Evolutionary conservation across 2,329 filamentous ascomycete genomes (phyloP), one percentile per base, ranked within the genome.

Genomic region (Zalaria sp.): DNA sequence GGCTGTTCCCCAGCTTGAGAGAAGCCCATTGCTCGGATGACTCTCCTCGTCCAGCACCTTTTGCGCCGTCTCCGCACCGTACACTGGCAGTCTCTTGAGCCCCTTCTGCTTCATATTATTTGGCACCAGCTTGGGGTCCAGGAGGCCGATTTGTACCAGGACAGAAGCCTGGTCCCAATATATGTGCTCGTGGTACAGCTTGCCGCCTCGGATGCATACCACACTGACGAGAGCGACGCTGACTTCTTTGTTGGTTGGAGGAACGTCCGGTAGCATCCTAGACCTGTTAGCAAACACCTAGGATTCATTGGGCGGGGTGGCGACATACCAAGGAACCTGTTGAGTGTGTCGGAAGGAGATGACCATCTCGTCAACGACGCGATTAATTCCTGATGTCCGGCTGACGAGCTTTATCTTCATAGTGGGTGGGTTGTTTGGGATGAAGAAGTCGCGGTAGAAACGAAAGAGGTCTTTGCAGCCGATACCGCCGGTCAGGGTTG

Each of bases 91-190:
- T 38, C 55, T 47, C 47, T 65, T 60, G 37, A 66, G 42, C 4
- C 65, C 64, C 34, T 70, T 58, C 27, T 53, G 52, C 43, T 58
- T 61, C 44, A 65, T 51, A 7, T 49, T 51, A 38, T 64, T 58
- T 0, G 71, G 71, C 1, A 75, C 62, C 7, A 69, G 51, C 44
- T 69, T 71, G 2, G 71, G 69, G 53, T 77, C 70, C 8, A 77
- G 50, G 38, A 76, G 51, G 0, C 73, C 73, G 3, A 73, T 54
- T 50, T 77, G 73, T 11, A 75, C 63, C 2, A 77, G 56, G 4
- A 76, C 72, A 29, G 63, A 70, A 1, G 73, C 73, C 47, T 77
- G 72, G 43, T 77, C 73, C 73, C 73, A 77, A 49, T 76, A 75
- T 44, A 75, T 60, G 46, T 74, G 70, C 52, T 77, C 73, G 1